Base-by-base conservation (phyloP, 441 rosid genomes). In the Erodium texanum region DNA sequence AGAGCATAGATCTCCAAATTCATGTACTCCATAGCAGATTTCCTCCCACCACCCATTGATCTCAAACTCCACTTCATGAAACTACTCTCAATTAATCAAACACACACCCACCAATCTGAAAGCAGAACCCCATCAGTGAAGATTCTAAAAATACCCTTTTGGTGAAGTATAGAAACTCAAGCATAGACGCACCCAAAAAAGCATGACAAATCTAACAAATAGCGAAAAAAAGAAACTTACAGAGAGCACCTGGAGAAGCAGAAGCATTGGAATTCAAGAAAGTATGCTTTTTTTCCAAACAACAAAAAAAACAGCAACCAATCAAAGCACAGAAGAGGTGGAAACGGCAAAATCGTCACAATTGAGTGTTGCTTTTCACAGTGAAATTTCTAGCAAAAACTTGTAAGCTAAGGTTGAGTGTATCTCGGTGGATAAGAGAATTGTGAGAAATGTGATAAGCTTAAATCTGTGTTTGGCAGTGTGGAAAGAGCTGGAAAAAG, bases 81-180 rank as follows among this genome's bases (percentile, higher is more conserved):
- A 18, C 19, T 32, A 32, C 36, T 1, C 36, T 32, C 83, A 67
- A 63, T 74, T 74, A 71, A 48, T 72, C 73, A 70, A 70, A 68
- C 73, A 69, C 75, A 66, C 24, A 61, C 75, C 77, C 82, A 70
- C 78, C 79, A 80, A 87, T 75, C 89, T 85, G 85, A 73, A 78
- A 79, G 71, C 74, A 58, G 23, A 50, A 16, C 19, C 61, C 50
- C 23, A 43, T 38, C 20, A 50, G 38, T 32, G 36, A 32, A 32
- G 36, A 32, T 32, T 32, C 36, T 32, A 32, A 32, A 32, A 27
- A 27, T 27, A 27, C 32, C 32, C 32, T 36, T n/a, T 34, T 71
- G n/a, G 43, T 64, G 66, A 38, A 38, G 7, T 6, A 38, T 6
- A 66, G 64, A n/a, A 54, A 18, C 6, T 15, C 56, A 50, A 54